A percentile compares a stretch with the other conserved stretches of the same genome.
Conservation (phyloP, 495 filamentous ascomycete species). For the Aspergillus ellipticus region DNA sequence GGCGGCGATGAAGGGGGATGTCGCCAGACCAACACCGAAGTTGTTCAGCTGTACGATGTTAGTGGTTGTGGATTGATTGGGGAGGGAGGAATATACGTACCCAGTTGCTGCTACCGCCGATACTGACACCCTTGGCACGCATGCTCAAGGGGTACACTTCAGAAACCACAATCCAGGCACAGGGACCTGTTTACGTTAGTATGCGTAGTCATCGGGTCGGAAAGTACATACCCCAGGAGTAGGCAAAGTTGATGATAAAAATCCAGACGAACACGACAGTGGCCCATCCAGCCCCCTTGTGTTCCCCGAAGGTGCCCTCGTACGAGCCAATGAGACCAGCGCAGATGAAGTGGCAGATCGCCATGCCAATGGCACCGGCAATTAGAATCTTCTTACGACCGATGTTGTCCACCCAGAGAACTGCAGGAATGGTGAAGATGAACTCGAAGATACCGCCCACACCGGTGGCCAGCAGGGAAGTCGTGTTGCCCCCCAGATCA, state of each 20-base stretch:
- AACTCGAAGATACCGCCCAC: slow-evolving; percentile 76
- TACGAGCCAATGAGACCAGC: slow-evolving; percentile 39
- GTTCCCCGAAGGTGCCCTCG: slow-evolving; percentile 23
- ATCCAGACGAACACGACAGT: slow-evolving; percentile 44
- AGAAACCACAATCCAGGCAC: slow-evolving; percentile 41
- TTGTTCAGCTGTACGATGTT: slow-evolving; percentile 44
- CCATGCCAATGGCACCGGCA: slow-evolving; percentile 70
- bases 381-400: slow-evolving; percentile 75
- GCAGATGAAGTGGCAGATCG: slow-evolving; percentile 49
- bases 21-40: slow-evolving; percentile 41
- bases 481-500: slow-evolving; percentile 42
- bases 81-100: slow-evolving; percentile 15
- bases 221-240: slow-evolving; percentile 36
- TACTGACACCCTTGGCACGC: slow-evolving; percentile 43
- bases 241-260: slow-evolving; percentile 43
- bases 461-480: slow-evolving; percentile 65
- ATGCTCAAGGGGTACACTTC: slow-evolving; percentile 47
- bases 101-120: slow-evolving; percentile 43
- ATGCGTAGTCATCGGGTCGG: not conserved
- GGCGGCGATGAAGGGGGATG: slow-evolving; percentile 31
- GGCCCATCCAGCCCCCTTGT: slow-evolving; percentile 55
- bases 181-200: slow-evolving; percentile 23
- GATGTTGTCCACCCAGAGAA: slow-evolving; percentile 69
- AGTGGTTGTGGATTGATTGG: not conserved
- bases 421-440: slow-evolving; percentile 64